Evolutionary conservation across 2,329 filamentous ascomycete genomes (phyloP).

Genomic region (Penicillium thymicola): DNA sequence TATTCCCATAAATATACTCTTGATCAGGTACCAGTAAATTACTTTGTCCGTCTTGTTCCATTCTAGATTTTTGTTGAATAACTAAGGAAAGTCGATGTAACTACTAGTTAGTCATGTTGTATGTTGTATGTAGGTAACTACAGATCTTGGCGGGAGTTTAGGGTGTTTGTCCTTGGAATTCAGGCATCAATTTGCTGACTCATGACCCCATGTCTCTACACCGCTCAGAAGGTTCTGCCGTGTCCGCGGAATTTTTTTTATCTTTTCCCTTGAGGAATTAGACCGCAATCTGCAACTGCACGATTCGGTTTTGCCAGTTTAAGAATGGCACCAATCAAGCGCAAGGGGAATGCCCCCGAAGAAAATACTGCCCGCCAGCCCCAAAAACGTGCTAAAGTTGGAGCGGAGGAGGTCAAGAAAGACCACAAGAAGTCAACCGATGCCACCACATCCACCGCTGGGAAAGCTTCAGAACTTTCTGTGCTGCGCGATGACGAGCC

Average conservation of each 20-base stretch:
- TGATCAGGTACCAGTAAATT: no score
- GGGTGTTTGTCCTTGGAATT: background rate
- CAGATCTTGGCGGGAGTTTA: background rate
- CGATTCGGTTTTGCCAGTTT: constrained; percentile 24
- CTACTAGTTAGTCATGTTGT: no score
- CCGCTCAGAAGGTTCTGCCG: constrained; percentile 21
- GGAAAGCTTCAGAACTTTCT: constrained; percentile 36
- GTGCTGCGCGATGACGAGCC: constrained; percentile 73
- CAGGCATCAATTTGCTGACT: constrained; percentile 1
- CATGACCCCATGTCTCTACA: constrained; percentile 2
- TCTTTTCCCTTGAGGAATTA: constrained; percentile 28
- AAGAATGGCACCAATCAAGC: constrained; percentile 46
- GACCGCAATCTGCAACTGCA: constrained; percentile 25
- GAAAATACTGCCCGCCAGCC: constrained; percentile 35
- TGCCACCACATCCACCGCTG: constrained; percentile 18
- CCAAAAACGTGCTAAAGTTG: constrained; percentile 43
- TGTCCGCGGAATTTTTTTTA: constrained; percentile 24
- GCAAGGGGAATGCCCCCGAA: constrained; percentile 43
- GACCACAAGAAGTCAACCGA: constrained; percentile 34
- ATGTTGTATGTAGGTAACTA: no score
- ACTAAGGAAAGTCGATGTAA: no score
- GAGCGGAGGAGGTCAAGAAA: constrained; percentile 34
- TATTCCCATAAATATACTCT: no score
- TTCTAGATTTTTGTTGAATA: no score
- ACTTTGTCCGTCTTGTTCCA: no score